Conservation (phyloP, 176 grass and related monocot species). For the Carex pumila region DNA sequence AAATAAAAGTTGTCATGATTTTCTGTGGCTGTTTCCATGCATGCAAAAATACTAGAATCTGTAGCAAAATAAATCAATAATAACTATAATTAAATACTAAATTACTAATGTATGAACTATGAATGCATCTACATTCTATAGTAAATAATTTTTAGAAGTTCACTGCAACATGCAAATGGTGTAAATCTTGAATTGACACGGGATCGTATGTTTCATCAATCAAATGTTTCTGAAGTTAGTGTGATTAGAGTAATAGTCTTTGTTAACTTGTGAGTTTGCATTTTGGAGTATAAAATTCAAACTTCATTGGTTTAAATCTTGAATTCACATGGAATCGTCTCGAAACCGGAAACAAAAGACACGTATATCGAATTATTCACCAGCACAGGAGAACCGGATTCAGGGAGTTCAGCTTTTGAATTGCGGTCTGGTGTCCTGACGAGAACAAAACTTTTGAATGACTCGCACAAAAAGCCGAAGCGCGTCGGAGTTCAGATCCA, state of each 20-base stretch:
- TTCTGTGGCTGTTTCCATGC: neutral
- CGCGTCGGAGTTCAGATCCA: neutral
- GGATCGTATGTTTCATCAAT: neutral
- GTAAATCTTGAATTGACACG: no score
- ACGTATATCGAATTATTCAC: no score
- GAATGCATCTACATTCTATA: no score
- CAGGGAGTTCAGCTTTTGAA: neutral
- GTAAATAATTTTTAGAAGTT: neutral
- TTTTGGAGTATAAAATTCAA: neutral
- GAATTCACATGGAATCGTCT: neutral
- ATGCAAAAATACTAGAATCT: neutral
- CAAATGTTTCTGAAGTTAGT: neutral
- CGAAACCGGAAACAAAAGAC: neutral
- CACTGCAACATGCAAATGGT: no score
- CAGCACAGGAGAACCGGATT: neutral
- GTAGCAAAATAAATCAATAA: neutral
- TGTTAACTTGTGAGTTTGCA: neutral
- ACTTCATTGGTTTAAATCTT: neutral
- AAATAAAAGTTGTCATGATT: neutral
- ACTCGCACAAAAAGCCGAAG: neutral
- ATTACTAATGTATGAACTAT: neutral
- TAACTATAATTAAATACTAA: neutral
- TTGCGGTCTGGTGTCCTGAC: neutral
- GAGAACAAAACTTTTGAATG: neutral
- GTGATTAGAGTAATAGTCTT: neutral